Percentiles rank a stretch among this genome's conserved stretches.
Evolutionary conservation across 257 asterid species (phyloP).

Genomic region (Fraxinus americana): DNA sequence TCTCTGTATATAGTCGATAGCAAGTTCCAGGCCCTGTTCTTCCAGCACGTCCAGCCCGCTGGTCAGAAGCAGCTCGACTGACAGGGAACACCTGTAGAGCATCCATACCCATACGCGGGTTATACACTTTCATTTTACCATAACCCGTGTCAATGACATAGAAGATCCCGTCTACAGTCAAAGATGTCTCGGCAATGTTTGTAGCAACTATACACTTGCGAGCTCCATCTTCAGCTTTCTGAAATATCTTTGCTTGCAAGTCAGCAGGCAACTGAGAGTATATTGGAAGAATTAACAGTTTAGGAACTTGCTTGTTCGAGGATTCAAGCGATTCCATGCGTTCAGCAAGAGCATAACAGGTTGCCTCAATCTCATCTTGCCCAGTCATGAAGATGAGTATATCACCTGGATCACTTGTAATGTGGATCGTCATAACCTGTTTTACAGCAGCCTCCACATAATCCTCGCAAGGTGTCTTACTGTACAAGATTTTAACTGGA

Average conservation of each 20-base stretch:
- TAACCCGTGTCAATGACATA: constrained; percentile 94
- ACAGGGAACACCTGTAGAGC: constrained; percentile 97
- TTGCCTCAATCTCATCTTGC: constrained; percentile 97
- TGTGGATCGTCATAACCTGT: constrained; percentile 92
- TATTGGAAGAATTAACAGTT: constrained; percentile 85
- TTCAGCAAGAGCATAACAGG: constrained; percentile 85
- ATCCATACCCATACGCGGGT: constrained; percentile 99
- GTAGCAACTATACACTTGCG: constrained; percentile 97
- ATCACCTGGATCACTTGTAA: constrained; percentile 93
- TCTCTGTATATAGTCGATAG: constrained; percentile 87
- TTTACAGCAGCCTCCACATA: constrained; percentile 97
- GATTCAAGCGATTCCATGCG: constrained; percentile 85
- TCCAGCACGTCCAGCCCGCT: constrained; percentile 98
- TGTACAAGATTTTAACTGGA: constrained; percentile 74
- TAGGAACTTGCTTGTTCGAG: constrained; percentile 75
- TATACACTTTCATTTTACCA: constrained; percentile 89
- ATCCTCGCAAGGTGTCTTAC: constrained; percentile 94
- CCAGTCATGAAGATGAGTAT: constrained; percentile 98
- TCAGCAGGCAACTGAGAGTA: constrained; percentile 99
- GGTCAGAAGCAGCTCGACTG: constrained; percentile 96
- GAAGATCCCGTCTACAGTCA: constrained; percentile 91
- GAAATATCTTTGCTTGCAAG: constrained; percentile 89
- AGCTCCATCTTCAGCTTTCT: constrained; percentile 92
- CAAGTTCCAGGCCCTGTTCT: constrained; percentile 99
- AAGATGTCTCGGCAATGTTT: constrained; percentile 93